Base-by-base conservation (phyloP, 306 rosid genomes). In the Gastrolobium villosum region DNA sequence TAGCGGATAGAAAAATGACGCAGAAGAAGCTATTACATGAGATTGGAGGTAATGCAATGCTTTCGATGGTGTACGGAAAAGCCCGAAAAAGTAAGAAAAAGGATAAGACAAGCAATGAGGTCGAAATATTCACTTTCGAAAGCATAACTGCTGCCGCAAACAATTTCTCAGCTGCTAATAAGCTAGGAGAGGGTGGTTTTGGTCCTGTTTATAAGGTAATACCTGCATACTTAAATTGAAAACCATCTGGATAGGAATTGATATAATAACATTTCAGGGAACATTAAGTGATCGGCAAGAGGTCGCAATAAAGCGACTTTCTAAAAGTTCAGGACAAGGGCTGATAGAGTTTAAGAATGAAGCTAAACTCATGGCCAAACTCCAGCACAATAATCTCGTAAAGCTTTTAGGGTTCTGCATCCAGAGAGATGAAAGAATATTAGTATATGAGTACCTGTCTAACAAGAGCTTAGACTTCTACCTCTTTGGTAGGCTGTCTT, bases 231-330 rank as follows among this genome's bases (percentile, higher is more conserved):
- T 14, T 39, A 32, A 37, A 48, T 9, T 48, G 48, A 40, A 34
- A 46, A 45, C 71, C 20, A 48, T 62, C 14, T 75, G 2, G 31
- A 62, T 6, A 26, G 44, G 10, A 20, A 26, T 28, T 41, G 30
- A 31, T 54, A 35, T 14, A 14, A 3, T 30, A 10, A 77, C 4
- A 37, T 43, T 63, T 52, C 79, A 82, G 85, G 89, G 91, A 14
- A 70, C 4, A 52, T 62, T 85, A 6, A 1, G 7, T 7, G 79
- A 77, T 67, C 86, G 80, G 5, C 75, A 56, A 75, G 86, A 88
- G 56, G 62, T 88, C 13, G 91, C 88, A 8, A 72, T 88, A 43
- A 88, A 83, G 57, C 55, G 88, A 55, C 86, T 85, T 13, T 83
- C 86, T 5, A 78, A 5, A 35, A 81, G 72, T 7, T 88, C 88